phyloP scores from a whole-genome alignment of 2,329 filamentous ascomycete genomes.

The Trichoderma sp. region DNA sequence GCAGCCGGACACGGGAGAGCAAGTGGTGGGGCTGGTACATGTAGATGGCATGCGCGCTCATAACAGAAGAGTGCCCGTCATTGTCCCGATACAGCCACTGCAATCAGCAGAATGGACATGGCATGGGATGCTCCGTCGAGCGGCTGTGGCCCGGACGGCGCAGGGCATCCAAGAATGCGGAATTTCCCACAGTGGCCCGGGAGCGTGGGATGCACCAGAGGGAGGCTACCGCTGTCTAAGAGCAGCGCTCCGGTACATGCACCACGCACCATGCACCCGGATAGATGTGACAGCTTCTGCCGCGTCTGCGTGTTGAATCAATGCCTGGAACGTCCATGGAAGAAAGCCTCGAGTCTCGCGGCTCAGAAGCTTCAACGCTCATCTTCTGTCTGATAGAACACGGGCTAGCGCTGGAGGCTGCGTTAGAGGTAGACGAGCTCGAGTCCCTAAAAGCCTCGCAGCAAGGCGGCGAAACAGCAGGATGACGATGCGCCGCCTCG shows the following conservation, averaged over 20 bases:
- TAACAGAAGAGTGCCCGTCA: not conserved
- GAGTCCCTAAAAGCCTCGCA: slow-evolving; percentile 10
- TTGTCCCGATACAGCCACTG: not conserved
- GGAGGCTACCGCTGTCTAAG: not conserved
- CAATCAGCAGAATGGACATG: not conserved
- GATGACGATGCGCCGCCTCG: slow-evolving; percentile 35
- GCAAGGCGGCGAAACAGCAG: slow-evolving; percentile 1
- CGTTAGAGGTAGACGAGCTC: slow-evolving; percentile 12
- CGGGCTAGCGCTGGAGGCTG: slow-evolving; percentile 4
- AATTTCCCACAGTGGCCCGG: not conserved
- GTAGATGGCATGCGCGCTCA: slow-evolving; percentile 5
- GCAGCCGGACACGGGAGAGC: slow-evolving; percentile 4
- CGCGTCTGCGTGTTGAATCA: not conserved
- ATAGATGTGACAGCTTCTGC: not conserved
- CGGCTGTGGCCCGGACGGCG: not conserved
- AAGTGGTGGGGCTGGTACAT: not conserved
- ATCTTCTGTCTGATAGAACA: not conserved
- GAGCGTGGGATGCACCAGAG: not conserved
- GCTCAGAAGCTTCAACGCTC: not conserved
- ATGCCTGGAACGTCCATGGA: not conserved
- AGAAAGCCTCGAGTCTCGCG: not conserved
- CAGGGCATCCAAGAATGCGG: not conserved
- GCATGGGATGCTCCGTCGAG: not conserved
- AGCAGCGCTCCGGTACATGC: not conserved
- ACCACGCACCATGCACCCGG: not conserved